phyloP scores from a whole-genome alignment of 177 flowering plant species.

The Telopea speciosissima region DNA sequence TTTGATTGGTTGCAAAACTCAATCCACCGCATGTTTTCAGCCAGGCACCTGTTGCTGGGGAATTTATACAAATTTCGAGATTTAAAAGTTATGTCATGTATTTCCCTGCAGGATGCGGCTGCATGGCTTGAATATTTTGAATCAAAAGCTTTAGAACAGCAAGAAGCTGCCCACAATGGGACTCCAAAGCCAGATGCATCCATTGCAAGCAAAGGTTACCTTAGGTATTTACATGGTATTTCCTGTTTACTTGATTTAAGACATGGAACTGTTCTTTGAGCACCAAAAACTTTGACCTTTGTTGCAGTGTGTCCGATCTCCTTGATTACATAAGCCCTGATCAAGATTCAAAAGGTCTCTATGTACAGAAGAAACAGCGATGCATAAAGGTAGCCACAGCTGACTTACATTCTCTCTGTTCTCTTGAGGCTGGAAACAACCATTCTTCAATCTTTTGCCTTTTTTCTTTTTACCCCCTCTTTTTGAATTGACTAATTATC shows the following conservation, averaged over 20 bases:
- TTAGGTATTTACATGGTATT: slow-evolving; percentile 54
- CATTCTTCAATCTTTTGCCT: not conserved
- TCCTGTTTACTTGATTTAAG: slow-evolving; percentile 23
- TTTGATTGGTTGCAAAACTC: not conserved
- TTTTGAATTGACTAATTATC: not conserved
- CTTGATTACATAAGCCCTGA: slow-evolving; percentile 80
- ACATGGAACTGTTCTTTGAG: not conserved
- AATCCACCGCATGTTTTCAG: not conserved
- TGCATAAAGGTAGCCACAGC: slow-evolving; percentile 58
- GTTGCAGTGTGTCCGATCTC: slow-evolving; percentile 88
- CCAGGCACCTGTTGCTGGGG: not conserved
- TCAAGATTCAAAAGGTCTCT: slow-evolving; percentile 48
- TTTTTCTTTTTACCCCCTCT: no score
- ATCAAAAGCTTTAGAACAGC: slow-evolving; percentile 44
- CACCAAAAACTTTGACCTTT: slow-evolving; percentile 23
- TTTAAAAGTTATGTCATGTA: not conserved
- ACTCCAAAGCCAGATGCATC: slow-evolving; percentile 41
- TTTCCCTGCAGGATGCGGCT: slow-evolving; percentile 40
- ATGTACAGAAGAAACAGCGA: slow-evolving; percentile 50
- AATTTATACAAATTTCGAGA: not conserved
- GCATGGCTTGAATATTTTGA: slow-evolving; percentile 56
- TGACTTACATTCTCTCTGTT: not conserved
- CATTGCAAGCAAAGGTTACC: slow-evolving; percentile 51
- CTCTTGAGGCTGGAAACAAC: not conserved
- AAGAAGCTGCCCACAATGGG: slow-evolving; percentile 45